Conservation (phyloP, 129 eudicot genomes). For the Escallonia rubra region DNA sequence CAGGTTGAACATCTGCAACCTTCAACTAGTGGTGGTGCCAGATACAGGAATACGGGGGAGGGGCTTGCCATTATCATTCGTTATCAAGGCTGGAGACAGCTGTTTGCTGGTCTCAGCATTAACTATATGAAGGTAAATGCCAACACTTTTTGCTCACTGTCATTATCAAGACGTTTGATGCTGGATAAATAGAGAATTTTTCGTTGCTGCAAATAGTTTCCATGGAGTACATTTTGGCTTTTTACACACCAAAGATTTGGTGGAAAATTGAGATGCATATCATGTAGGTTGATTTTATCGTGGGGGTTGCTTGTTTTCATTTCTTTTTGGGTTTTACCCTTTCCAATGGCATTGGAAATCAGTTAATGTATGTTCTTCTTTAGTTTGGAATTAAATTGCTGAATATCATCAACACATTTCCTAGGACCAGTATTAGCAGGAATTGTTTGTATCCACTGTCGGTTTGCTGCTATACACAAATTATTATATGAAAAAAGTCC, state of each 20-base stretch:
- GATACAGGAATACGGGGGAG: slow-evolving; percentile 59
- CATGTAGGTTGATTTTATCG: neutral
- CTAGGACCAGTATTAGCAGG: too few species aligned
- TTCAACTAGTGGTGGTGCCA: slow-evolving; percentile 29
- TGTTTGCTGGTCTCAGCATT: slow-evolving; percentile 97
- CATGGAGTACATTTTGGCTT: neutral
- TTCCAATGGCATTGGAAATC: too few species aligned
- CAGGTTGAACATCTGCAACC: slow-evolving; percentile 88
- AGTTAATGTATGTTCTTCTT: too few species aligned
- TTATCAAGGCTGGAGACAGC: slow-evolving; percentile 90
- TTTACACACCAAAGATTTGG: neutral
- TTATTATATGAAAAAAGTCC: too few species aligned
- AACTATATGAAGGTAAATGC: slow-evolving; percentile 73
- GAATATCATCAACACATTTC: too few species aligned
- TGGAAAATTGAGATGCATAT: neutral
- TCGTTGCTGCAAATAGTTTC: neutral
- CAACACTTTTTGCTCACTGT: neutral
- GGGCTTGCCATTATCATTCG: slow-evolving; percentile 60
- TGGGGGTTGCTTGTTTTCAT: too few species aligned
- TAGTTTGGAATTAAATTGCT: too few species aligned
- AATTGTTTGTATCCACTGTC: too few species aligned
- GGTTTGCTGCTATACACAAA: too few species aligned
- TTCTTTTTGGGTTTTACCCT: too few species aligned
- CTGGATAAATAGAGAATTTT: too few species aligned
- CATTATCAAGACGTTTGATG: too few species aligned